Conservation (phyloP, 345 rosid genomes). For the Eucalyptus urophylla region DNA sequence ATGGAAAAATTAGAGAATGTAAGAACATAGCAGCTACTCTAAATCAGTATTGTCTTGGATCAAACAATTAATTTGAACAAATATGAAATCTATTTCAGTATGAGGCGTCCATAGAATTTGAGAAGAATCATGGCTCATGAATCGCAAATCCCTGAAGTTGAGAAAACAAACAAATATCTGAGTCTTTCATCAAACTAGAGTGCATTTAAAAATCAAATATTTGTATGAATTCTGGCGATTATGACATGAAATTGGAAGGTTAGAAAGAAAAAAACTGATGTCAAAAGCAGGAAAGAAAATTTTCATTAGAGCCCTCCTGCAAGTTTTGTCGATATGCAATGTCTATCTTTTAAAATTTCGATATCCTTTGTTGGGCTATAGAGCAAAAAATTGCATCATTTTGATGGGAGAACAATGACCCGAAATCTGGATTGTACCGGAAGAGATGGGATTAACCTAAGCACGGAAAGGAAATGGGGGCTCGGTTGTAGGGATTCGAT, state of each 20-base stretch:
- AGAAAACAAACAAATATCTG: not conserved
- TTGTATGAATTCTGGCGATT: not conserved
- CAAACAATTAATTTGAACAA: not conserved
- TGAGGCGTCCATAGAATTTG: not conserved
- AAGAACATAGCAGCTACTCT: not conserved
- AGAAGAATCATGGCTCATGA: not conserved
- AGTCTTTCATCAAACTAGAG: not conserved
- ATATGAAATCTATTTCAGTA: not conserved
- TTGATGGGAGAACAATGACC: not conserved
- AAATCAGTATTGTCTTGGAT: not conserved
- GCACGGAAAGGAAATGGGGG: not conserved
- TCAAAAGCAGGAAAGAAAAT: not conserved
- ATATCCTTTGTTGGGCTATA: not conserved
- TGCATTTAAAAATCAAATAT: not conserved
- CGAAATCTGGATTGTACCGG: not conserved
- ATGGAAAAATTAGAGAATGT: not conserved
- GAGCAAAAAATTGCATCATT: not conserved
- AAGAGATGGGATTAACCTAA: not conserved
- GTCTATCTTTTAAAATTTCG: accelerated
- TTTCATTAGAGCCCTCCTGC: not conserved
- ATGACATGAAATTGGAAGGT: not conserved
- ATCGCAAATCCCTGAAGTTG: not conserved
- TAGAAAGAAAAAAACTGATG: not conserved
- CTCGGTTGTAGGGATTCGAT: not conserved
- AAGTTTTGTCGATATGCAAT: accelerated